These are phyloP conservation scores for Exidia glandulosa DNA, from an alignment of 768 basidiomycete species.

Conservation along the genomic window DNA sequence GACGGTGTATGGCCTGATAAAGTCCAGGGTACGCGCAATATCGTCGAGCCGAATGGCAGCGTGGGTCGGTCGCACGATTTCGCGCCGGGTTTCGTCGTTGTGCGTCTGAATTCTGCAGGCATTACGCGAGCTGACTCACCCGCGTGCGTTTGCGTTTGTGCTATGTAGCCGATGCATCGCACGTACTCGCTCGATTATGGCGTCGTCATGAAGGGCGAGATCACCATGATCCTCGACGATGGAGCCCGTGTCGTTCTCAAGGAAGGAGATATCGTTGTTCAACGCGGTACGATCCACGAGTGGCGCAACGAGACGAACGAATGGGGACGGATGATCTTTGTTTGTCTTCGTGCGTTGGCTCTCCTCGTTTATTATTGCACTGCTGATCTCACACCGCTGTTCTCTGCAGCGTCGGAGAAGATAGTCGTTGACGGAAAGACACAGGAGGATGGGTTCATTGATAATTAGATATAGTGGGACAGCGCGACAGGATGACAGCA, in stretches of 20 bases:
- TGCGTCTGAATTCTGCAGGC: background rate
- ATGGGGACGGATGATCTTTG: conserved; percentile 17
- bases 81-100: conserved; percentile 8
- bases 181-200: conserved; percentile 16
- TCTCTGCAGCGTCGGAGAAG: background rate
- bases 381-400: background rate
- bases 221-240: conserved; percentile 14
- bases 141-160: background rate
- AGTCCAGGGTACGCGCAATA: conserved; percentile 3
- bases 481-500: too few species aligned
- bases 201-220: conserved; percentile 11
- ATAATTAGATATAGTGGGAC: too few species aligned
- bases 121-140: background rate
- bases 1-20: conserved; percentile 2
- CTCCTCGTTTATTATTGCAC: background rate
- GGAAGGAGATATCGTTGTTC: conserved; percentile 14
- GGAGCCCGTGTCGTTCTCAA: conserved; percentile 12
- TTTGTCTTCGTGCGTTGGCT: conserved; percentile 11
- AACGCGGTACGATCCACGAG: conserved; percentile 15
- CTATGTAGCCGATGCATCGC: conserved; percentile 11
- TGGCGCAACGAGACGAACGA: conserved; percentile 17
- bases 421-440: background rate
- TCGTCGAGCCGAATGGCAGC: conserved; percentile 8
- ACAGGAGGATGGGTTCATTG: too few species aligned
- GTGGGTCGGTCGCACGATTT: conserved; percentile 10